These are phyloP conservation scores for Pseudognaphalium luteoalbum DNA, from an alignment of 129 eudicot genomes.

Conservation along the genomic window DNA sequence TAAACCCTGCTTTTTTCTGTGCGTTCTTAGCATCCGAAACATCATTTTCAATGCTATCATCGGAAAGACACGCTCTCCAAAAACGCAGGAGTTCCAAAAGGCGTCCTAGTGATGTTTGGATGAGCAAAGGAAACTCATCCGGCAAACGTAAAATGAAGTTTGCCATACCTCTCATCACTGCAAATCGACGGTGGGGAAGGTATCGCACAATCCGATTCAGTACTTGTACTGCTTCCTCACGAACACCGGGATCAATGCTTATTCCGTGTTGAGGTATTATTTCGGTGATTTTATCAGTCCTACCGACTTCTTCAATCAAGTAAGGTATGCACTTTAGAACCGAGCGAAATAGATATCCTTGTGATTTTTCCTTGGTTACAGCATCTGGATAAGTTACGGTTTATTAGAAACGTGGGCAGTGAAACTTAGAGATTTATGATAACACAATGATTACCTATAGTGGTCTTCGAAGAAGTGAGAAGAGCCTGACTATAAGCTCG, in stretches of 20 bases:
- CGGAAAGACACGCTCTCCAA: constrained; percentile 89
- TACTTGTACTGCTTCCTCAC: constrained; percentile 98
- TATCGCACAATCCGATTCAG: constrained; percentile 85
- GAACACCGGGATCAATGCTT: constrained; percentile 98
- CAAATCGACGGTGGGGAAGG: constrained; percentile 97
- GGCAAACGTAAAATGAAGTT: constrained; percentile 86
- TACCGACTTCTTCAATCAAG: constrained; percentile 94
- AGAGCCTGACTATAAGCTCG: constrained; percentile 92
- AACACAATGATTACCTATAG: constrained; percentile 57
- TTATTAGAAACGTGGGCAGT: constrained; percentile 5
- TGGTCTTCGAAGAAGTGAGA: constrained; percentile 91
- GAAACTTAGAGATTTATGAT: constrained; percentile 12
- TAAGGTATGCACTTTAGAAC: constrained; percentile 95
- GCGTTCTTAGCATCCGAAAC: constrained; percentile 53
- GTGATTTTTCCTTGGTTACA: constrained; percentile 89
- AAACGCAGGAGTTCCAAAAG: constrained; percentile 88
- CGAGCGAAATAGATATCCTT: constrained; percentile 91
- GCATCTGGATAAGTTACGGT: constrained; percentile 58
- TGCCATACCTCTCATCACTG: constrained; percentile 98
- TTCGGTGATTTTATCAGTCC: constrained; percentile 90
- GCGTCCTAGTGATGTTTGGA: constrained; percentile 95
- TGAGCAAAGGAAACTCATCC: constrained; percentile 95
- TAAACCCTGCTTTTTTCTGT: constrained; percentile 65
- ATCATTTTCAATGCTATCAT: constrained; percentile 56
- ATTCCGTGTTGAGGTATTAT: constrained; percentile 97